A percentile compares a stretch with the other conserved stretches of the same genome.
Conservation (phyloP, 805 yeast species). For the Nakazawaea wyomingensis region DNA sequence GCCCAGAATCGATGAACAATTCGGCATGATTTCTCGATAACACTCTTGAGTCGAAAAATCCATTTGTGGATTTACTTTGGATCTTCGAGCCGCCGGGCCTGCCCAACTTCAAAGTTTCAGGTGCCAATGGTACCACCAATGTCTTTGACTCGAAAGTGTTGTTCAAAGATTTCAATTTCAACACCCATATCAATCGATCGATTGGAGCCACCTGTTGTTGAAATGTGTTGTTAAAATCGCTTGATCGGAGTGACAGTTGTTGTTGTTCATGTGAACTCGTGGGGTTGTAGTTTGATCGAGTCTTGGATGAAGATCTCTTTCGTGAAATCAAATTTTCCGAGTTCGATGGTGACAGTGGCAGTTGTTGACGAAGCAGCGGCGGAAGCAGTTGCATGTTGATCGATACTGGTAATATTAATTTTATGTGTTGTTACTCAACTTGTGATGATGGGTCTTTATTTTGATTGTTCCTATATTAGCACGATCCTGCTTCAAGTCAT, state of each 20-base stretch:
- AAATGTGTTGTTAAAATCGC: slow-evolving; percentile 6
- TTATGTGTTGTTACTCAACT: neutral
- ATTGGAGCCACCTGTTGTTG: slow-evolving; percentile 15
- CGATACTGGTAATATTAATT: too few species aligned
- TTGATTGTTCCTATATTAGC: too few species aligned
- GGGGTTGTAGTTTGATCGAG: slow-evolving; percentile 27
- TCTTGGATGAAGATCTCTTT: slow-evolving; percentile 28
- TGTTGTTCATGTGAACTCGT: slow-evolving; percentile 17
- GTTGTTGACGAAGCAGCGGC: neutral
- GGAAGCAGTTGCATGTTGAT: neutral
- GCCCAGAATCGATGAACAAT: slow-evolving; percentile 60
- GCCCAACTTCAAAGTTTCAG: slow-evolving; percentile 83
- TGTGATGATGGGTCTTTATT: neutral
- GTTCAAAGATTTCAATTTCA: slow-evolving; percentile 73
- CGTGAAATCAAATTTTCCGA: slow-evolving; percentile 14
- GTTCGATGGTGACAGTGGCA: neutral
- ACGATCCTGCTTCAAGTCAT: neutral
- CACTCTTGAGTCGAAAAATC: slow-evolving; percentile 91
- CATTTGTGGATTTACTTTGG: slow-evolving; percentile 67
- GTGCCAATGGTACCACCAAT: slow-evolving; percentile 71
- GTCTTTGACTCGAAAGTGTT: slow-evolving; percentile 79
- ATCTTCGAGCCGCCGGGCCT: slow-evolving; percentile 73
- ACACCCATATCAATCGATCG: slow-evolving; percentile 44
- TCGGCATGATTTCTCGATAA: slow-evolving; percentile 93
- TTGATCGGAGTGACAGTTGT: slow-evolving; percentile 9